Conservation (phyloP, 2,329 filamentous ascomycete genomes). For the Aspergillus viridinutans region DNA sequence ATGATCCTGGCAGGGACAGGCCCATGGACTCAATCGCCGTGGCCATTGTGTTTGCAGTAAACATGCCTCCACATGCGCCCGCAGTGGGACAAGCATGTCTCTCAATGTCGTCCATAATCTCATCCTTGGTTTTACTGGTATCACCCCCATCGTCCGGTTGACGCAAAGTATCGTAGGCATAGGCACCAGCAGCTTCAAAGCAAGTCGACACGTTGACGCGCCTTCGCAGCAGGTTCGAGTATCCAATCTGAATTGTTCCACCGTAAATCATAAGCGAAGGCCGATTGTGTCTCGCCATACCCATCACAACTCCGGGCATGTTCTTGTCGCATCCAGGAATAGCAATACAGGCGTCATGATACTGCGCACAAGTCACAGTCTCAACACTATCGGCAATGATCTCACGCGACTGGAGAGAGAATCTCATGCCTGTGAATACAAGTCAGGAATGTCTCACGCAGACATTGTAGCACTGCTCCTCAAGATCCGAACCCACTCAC, state of each 20-base stretch:
- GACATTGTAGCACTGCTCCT: neutral
- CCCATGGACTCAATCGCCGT: slow-evolving; percentile 88
- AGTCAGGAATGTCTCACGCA: slow-evolving; percentile 9
- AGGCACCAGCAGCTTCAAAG: slow-evolving; percentile 82
- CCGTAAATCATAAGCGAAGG: slow-evolving; percentile 96
- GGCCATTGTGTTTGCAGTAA: slow-evolving; percentile 91
- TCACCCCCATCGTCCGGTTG: slow-evolving; percentile 64
- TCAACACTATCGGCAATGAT: slow-evolving; percentile 94
- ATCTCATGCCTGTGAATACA: slow-evolving; percentile 71
- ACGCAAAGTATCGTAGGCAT: slow-evolving; percentile 67
- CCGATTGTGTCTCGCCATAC: slow-evolving; percentile 83
- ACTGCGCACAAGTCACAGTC: slow-evolving; percentile 85
- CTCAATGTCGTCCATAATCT: slow-evolving; percentile 82
- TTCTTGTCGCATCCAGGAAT: slow-evolving; percentile 97
- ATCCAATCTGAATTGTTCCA: slow-evolving; percentile 84
- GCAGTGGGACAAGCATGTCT: slow-evolving; percentile 70
- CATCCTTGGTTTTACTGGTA: slow-evolving; percentile 63
- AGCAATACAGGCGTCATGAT: slow-evolving; percentile 87
- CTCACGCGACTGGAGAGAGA: slow-evolving; percentile 83
- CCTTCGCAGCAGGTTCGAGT: slow-evolving; percentile 69
- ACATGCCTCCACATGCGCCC: slow-evolving; percentile 88
- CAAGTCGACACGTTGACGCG: slow-evolving; percentile 84
- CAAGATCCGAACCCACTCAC: slow-evolving; percentile 41
- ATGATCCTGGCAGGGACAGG: slow-evolving; percentile 75
- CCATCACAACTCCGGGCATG: slow-evolving; percentile 91